A percentile compares a stretch with the other conserved stretches of the same genome.
These are phyloP conservation scores for Nakazawaea ernobii DNA, from an alignment of 805 yeast genomes.

Conservation along the genomic window DNA sequence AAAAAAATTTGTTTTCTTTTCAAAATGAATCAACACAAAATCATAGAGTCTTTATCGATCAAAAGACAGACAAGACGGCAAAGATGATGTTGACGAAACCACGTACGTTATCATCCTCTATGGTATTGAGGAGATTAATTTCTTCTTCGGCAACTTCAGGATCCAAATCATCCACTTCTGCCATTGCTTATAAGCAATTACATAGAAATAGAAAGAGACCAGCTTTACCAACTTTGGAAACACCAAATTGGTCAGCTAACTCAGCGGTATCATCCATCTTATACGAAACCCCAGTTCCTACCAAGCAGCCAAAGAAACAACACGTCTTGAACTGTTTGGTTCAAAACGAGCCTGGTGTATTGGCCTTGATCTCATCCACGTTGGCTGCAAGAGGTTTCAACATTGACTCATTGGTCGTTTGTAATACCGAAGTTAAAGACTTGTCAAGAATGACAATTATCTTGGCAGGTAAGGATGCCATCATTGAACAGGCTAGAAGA, in stretches of 20 bases:
- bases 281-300: constrained; percentile 79
- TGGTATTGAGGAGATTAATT: constrained; percentile 1
- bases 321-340: constrained; percentile 96
- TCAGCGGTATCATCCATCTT: constrained; percentile 94
- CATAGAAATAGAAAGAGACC: constrained; percentile 86
- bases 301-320: constrained; percentile 59
- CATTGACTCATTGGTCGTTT: constrained; percentile 94
- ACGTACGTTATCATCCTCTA: background rate
- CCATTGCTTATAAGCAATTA: constrained; percentile 87
- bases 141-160: constrained; percentile 3
- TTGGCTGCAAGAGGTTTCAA: constrained; percentile 98
- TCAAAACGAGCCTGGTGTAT: constrained; percentile 98
- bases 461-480: constrained; percentile 89
- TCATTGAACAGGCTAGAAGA: constrained; percentile 96
- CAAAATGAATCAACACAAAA: too few relatives aligned
- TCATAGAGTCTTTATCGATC: background rate
- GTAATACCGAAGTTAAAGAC: constrained; percentile 93
- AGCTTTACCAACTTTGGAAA: constrained; percentile 85
- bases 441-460: constrained; percentile 96
- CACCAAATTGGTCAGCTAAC: constrained; percentile 94
- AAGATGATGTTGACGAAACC: background rate
- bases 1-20: too few relatives aligned
- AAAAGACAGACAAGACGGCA: background rate
- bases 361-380: constrained; percentile 88
- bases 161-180: constrained; percentile 68